Evolutionary conservation across 495 filamentous ascomycete species (phyloP).

Genomic region (Penicillium riverlandense): DNA sequence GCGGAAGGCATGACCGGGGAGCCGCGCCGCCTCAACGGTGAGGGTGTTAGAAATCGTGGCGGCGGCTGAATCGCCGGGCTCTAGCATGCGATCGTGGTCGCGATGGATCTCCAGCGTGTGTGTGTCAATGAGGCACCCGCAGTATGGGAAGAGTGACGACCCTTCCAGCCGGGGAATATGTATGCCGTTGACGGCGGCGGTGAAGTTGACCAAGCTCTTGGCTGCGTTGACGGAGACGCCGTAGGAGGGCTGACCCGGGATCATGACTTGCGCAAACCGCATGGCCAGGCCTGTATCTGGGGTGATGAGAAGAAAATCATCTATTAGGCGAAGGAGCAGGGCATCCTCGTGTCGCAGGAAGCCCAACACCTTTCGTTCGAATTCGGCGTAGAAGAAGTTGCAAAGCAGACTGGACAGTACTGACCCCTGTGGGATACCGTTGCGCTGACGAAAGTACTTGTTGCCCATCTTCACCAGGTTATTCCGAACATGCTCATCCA

Average conservation of each 20-base stretch:
- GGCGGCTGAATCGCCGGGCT: constrained; percentile 33
- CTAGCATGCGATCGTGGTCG: constrained; percentile 44
- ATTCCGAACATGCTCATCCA: constrained; percentile 67
- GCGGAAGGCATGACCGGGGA: constrained; percentile 67
- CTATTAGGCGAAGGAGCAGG: constrained; percentile 73
- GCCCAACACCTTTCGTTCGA: constrained; percentile 60
- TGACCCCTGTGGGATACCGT: constrained; percentile 90
- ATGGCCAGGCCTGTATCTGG: constrained; percentile 54
- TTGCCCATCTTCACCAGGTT: constrained; percentile 89
- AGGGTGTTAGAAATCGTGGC: constrained; percentile 49
- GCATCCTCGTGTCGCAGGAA: constrained; percentile 57
- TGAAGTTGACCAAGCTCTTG: constrained; percentile 87
- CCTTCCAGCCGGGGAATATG: constrained; percentile 45
- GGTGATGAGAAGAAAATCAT: constrained; percentile 90
- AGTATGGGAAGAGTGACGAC: constrained; percentile 69
- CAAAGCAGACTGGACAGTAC: constrained; percentile 79
- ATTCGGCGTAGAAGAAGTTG: constrained; percentile 87
- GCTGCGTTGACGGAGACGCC: constrained; percentile 68
- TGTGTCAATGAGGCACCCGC: constrained; percentile 70
- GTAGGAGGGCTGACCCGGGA: constrained; percentile 66
- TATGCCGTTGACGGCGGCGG: constrained; percentile 48
- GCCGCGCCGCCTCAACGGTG: constrained; percentile 64
- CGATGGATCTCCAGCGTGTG: constrained; percentile 67
- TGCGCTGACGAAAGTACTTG: constrained; percentile 79
- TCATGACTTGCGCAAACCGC: constrained; percentile 71